phyloP scores from a whole-genome alignment of 208 protist species.

The Leishmania lainsoni region DNA sequence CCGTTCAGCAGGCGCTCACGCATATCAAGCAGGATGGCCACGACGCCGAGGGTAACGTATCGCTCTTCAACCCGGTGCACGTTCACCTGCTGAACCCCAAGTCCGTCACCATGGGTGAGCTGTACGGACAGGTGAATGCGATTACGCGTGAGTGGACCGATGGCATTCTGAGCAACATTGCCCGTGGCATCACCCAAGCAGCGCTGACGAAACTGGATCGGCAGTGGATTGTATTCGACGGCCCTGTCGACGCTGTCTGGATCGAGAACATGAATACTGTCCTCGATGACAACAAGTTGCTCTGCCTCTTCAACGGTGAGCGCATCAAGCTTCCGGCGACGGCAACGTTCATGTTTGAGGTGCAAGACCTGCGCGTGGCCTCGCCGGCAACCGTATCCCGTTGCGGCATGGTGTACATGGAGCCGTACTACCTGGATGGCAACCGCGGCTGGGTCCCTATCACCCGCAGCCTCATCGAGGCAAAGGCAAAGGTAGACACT shows the following conservation, averaged over 20 bases:
- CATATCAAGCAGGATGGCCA: slow-evolving; percentile 74
- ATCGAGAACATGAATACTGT: slow-evolving; percentile 99
- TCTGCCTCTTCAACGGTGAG: slow-evolving; percentile 97
- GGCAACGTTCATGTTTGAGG: slow-evolving; percentile 98
- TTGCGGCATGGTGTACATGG: slow-evolving; percentile 99
- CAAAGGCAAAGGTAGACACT: slow-evolving; percentile 50
- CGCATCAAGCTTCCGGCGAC: slow-evolving; percentile 95
- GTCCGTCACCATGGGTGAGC: slow-evolving; percentile 95
- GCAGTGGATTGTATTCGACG: slow-evolving; percentile 98
- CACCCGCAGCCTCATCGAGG: slow-evolving; percentile 59
- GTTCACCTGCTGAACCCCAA: slow-evolving; percentile 95
- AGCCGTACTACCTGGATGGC: slow-evolving; percentile 93
- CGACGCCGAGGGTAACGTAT: slow-evolving; percentile 58
- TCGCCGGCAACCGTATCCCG: slow-evolving; percentile 98
- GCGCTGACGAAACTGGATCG: slow-evolving; percentile 73
- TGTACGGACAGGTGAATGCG: slow-evolving; percentile 96
- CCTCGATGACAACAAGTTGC: slow-evolving; percentile 98
- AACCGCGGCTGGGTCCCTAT: slow-evolving; percentile 90
- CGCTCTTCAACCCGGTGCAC: slow-evolving; percentile 86
- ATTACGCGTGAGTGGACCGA: slow-evolving; percentile 98
- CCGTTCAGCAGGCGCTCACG: slow-evolving; percentile 84
- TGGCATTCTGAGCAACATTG: slow-evolving; percentile 95
- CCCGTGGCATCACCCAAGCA: slow-evolving; percentile 83
- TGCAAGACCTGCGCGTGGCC: slow-evolving; percentile 97
- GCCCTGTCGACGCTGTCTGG: slow-evolving; percentile 99